These are phyloP conservation scores for Capsicum pubescens DNA, from an alignment of 257 asterid species.

Conservation along the genomic window DNA sequence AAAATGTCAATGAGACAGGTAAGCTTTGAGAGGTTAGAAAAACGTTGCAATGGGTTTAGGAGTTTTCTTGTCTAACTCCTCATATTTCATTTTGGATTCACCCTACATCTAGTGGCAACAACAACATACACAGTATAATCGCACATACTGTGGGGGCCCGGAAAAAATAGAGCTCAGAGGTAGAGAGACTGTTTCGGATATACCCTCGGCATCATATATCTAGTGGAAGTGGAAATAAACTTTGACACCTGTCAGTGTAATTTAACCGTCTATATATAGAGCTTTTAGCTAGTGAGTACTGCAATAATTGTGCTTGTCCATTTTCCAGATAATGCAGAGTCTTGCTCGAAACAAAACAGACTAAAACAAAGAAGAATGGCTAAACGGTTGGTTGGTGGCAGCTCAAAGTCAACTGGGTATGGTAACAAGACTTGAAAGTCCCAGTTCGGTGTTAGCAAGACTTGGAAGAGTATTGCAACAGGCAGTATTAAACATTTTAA, in stretches of 20 bases:
- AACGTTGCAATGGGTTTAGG: slow-evolving; percentile 31
- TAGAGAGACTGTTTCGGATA: no score
- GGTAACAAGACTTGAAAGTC: neutral
- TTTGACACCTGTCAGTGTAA: neutral
- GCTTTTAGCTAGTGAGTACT: neutral
- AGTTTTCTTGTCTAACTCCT: slow-evolving; percentile 4
- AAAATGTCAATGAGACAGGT: slow-evolving; percentile 43
- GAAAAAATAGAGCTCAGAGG: no score
- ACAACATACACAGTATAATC: no score
- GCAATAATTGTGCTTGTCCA: neutral
- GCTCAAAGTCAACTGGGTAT: slow-evolving; percentile 25
- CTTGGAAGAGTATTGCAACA: neutral
- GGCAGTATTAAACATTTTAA: neutral
- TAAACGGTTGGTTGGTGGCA: slow-evolving; percentile 50
- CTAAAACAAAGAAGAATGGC: slow-evolving; percentile 60
- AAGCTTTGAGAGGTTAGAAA: neutral
- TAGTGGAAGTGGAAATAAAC: neutral
- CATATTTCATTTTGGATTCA: neutral
- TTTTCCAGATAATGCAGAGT: slow-evolving; percentile 38
- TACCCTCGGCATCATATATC: neutral
- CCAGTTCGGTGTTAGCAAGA: neutral
- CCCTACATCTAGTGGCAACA: no score
- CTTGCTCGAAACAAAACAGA: slow-evolving; percentile 48
- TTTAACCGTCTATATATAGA: neutral
- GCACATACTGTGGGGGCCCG: no score